Evolutionary conservation across 805 yeast species (phyloP), one percentile per base, ranked within the genome.

Genomic region (Starmerella apicola): DNA sequence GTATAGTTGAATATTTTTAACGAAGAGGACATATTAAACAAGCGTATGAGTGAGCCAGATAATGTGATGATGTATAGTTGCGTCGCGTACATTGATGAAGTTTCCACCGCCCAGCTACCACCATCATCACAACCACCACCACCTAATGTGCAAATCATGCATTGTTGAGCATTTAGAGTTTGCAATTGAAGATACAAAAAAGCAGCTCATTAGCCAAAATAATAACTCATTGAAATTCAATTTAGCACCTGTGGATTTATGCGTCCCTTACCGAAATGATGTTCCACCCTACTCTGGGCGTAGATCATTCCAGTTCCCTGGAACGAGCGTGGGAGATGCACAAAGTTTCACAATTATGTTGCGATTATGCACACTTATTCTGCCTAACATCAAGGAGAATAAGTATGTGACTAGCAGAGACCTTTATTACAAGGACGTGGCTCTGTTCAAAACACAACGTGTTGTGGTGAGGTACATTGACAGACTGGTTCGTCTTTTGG

Each of bases 341-440:
- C 10, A 3, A 5, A 16, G 32, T 3, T 42, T 46, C n/a, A 32
- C 42, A 2, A 18, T 43, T 5, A 13, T 44, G 19, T 13, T 49
- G 32, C 50, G 53, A n/a, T 18, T 50, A 1, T 24, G 49, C 15
- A 32, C 34, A 3, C 16, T 54, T 4, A 38, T 57, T 3, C 26
- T 32, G n/a, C 42, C 36, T 2, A 51, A 49, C 23, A 36, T 59
- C 19, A 15, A 19, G 4, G 32, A 26, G 0, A 42, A 38, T 9
- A 38, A 41, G 23, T 31, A 49, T 3, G 48, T 50, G 13, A 63
- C 81, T 1, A 64, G 64, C 38, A 58, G 85, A 45, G 82, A 77
- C 47, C 42, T 78, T 0, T 78, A 63, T 57, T 78, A 78, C 54
- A 63, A 63, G 36, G 76, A 76, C 50, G 79, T 74, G 2, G 58